Conservation (phyloP, 2,329 filamentous ascomycete species). For the Cercospora zeina region DNA sequence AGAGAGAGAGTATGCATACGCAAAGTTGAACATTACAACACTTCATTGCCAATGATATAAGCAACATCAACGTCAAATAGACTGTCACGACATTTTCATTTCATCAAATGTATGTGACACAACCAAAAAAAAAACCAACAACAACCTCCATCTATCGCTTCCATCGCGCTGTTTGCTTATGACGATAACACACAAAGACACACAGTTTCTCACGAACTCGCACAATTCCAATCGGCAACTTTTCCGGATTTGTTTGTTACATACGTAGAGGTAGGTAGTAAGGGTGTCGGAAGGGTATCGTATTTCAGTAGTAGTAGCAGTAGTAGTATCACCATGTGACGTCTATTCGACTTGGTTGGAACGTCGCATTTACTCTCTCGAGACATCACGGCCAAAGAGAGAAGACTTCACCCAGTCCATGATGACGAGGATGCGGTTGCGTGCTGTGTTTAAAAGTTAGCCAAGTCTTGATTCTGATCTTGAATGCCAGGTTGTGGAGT, state of each 20-base stretch:
- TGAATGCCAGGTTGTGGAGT: background rate
- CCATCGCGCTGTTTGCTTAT: constrained; percentile 5
- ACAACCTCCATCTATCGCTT: constrained; percentile 9
- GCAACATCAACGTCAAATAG: no score
- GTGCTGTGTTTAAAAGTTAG: constrained; percentile 57
- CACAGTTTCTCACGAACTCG: background rate
- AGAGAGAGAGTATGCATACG: no score
- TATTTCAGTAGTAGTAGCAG: background rate
- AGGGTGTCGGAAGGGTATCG: background rate
- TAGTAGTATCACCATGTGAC: background rate
- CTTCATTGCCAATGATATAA: no score
- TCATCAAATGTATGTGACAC: background rate
- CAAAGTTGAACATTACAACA: no score
- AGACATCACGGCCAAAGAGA: constrained; percentile 92
- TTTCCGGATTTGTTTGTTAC: background rate
- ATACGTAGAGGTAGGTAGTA: background rate
- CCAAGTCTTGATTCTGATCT: no score
- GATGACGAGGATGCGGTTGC: constrained; percentile 89
- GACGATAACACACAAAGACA: background rate
- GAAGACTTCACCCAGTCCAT: constrained; percentile 98
- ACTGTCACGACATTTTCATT: background rate
- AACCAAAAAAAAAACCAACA: background rate
- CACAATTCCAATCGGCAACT: background rate
- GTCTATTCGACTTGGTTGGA: background rate
- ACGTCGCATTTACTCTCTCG: constrained; percentile 61